These are phyloP conservation scores for Penicillium griseofulvum DNA, from an alignment of 2,329 filamentous ascomycete genomes.

Conservation along the genomic window DNA sequence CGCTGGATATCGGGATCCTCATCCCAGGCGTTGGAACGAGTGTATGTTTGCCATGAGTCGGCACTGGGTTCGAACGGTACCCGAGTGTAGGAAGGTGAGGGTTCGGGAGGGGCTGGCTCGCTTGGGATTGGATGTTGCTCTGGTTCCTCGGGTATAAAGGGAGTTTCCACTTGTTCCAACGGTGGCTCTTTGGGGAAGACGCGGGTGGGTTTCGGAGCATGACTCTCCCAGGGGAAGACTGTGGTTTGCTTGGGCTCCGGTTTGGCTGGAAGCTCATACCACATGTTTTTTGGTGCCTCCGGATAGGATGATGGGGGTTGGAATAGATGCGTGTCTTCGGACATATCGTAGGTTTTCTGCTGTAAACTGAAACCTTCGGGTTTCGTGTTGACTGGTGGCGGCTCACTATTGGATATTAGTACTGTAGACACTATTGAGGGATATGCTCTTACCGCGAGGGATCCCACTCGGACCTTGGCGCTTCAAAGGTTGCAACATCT, in stretches of 20 bases:
- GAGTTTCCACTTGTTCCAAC: not conserved
- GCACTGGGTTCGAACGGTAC: slow-evolving; percentile 16
- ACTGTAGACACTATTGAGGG: not conserved
- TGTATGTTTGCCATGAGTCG: slow-evolving; percentile 70
- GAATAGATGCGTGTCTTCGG: slow-evolving; percentile 70
- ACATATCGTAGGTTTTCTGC: slow-evolving; percentile 77
- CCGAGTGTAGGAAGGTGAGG: slow-evolving; percentile 5
- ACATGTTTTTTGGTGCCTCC: slow-evolving; percentile 82
- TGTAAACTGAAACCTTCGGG: slow-evolving; percentile 87
- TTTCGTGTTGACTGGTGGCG: slow-evolving; percentile 62
- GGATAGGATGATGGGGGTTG: slow-evolving; percentile 74
- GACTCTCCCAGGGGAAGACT: slow-evolving; percentile 88
- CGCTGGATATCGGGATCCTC: slow-evolving; percentile 81
- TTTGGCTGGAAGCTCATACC: slow-evolving; percentile 71
- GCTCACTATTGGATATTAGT: slow-evolving; percentile 51
- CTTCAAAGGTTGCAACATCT: slow-evolving; percentile 50
- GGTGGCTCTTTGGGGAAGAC: slow-evolving; percentile 40
- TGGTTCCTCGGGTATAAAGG: not conserved
- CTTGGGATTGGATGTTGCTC: not conserved
- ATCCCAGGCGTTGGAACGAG: slow-evolving; percentile 88
- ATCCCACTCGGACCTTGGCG: slow-evolving; percentile 62
- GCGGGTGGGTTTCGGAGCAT: slow-evolving; percentile 59
- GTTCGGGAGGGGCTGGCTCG: not conserved
- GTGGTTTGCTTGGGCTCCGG: slow-evolving; percentile 60
- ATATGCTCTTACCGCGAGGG: slow-evolving; percentile 53